Evolutionary conservation across 495 filamentous ascomycete genomes (phyloP).

Genomic region (Penicillium simplicissimum): DNA sequence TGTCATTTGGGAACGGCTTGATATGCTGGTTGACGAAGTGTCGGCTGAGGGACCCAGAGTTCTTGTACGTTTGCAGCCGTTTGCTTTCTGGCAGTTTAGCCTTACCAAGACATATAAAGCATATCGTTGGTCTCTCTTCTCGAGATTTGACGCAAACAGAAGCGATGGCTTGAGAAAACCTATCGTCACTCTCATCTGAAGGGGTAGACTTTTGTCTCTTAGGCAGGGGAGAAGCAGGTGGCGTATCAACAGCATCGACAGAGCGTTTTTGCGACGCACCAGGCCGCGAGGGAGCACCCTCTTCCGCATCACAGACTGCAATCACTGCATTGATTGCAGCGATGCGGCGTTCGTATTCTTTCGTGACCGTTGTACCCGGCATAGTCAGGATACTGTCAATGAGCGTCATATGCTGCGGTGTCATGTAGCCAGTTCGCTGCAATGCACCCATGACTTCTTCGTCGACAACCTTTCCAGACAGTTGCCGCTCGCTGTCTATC

Average conservation of each 20-base stretch:
- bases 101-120: conserved; percentile 27
- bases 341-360: conserved; percentile 28
- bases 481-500: conserved; percentile 31
- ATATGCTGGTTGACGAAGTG: conserved; percentile 30
- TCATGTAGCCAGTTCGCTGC: conserved; percentile 22
- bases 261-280: conserved; percentile 14
- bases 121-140: conserved; percentile 24
- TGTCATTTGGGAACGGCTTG: conserved; percentile 25
- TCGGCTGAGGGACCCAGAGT: conserved; percentile 24
- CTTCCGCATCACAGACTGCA: conserved; percentile 32
- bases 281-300: conserved; percentile 23
- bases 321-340: conserved; percentile 30
- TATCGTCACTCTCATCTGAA: conserved; percentile 15
- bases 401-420: conserved; percentile 27
- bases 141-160: conserved; percentile 25
- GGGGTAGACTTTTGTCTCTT: conserved; percentile 16
- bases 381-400: conserved; percentile 30
- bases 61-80: conserved; percentile 20
- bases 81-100: conserved; percentile 13
- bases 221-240: conserved; percentile 6
- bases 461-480: conserved; percentile 31
- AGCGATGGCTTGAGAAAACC: conserved; percentile 20
- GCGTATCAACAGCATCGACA: conserved; percentile 11
- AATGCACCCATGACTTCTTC: conserved; percentile 24
- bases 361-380: conserved; percentile 21